phyloP scores from a whole-genome alignment of 1,284 basidiomycete genomes.

The Cryptococcus neoformans region DNA sequence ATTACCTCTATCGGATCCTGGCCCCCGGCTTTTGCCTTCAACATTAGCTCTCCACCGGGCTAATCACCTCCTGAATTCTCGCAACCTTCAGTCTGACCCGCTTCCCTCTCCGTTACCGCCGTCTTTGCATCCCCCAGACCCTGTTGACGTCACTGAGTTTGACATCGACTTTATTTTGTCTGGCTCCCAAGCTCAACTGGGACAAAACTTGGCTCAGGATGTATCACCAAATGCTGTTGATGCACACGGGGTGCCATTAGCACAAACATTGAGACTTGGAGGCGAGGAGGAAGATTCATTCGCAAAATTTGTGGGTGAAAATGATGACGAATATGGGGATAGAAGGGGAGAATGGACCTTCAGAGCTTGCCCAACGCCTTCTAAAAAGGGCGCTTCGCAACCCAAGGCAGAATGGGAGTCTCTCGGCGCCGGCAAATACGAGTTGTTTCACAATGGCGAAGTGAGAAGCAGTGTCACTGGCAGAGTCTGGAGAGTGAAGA shows the following conservation, averaged over 20 bases:
- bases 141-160: conserved; percentile 51
- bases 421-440: conserved; percentile 41
- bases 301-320: conserved; percentile 51
- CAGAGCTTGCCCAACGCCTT: conserved; percentile 18
- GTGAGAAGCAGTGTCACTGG: conserved; percentile 36
- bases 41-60: conserved; percentile 48
- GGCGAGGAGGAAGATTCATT: conserved; percentile 50
- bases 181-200: conserved; percentile 41
- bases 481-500: conserved; percentile 34
- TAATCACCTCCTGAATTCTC: conserved; percentile 42
- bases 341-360: conserved; percentile 52
- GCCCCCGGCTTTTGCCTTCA: conserved; percentile 46
- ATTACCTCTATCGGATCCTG: conserved; percentile 48
- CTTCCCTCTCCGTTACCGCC: conserved; percentile 47
- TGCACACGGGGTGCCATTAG: not conserved
- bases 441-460: conserved; percentile 38
- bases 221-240: not conserved
- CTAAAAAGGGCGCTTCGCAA: not conserved
- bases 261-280: conserved; percentile 27
- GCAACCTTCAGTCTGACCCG: conserved; percentile 45
- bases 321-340: conserved; percentile 50
- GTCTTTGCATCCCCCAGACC: conserved; percentile 47
- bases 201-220: conserved; percentile 11
- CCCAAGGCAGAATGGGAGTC: conserved; percentile 44
- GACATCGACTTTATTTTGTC: conserved; percentile 52